A percentile compares a stretch with the other conserved stretches of the same genome.
Evolutionary conservation across 208 protist genomes (phyloP).

Genomic region (Baffinella frigidus): DNA sequence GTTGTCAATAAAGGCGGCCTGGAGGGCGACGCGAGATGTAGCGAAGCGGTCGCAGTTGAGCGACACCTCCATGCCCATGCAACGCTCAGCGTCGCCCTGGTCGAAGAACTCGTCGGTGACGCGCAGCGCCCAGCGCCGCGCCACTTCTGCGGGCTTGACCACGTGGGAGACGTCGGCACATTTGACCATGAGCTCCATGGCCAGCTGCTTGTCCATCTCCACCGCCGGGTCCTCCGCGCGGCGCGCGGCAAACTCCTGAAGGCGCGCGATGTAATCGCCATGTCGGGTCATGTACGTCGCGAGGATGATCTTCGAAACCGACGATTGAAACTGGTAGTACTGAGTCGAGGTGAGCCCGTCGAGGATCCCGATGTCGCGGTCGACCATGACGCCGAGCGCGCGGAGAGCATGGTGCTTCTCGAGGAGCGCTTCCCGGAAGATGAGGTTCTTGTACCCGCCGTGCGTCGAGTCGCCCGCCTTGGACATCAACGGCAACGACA

Average conservation of each 20-base stretch:
- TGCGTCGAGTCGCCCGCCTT: too few relatives aligned
- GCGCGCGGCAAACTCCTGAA: neutral
- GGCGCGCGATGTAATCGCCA: neutral
- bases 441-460: too few relatives aligned
- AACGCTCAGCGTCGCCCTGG: neutral
- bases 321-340: neutral
- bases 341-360: neutral
- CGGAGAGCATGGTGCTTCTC: neutral
- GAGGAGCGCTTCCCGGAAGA: too few relatives aligned
- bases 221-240: too few relatives aligned
- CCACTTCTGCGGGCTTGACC: neutral
- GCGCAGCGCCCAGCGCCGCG: neutral
- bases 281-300: constrained; percentile 39
- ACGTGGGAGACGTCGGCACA: constrained; percentile 15
- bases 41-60: neutral
- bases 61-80: neutral
- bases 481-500: too few relatives aligned
- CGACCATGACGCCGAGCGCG: constrained; percentile 1
- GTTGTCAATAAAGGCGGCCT: constrained; percentile 25
- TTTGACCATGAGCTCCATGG: constrained; percentile 5
- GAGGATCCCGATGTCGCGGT: neutral
- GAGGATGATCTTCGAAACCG: constrained; percentile 6
- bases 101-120: constrained; percentile 1
- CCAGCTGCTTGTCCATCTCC: too few relatives aligned
- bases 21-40: neutral